Evolutionary conservation across 1,284 basidiomycete genomes (phyloP).

Genomic region (Golubevia pallescens): DNA sequence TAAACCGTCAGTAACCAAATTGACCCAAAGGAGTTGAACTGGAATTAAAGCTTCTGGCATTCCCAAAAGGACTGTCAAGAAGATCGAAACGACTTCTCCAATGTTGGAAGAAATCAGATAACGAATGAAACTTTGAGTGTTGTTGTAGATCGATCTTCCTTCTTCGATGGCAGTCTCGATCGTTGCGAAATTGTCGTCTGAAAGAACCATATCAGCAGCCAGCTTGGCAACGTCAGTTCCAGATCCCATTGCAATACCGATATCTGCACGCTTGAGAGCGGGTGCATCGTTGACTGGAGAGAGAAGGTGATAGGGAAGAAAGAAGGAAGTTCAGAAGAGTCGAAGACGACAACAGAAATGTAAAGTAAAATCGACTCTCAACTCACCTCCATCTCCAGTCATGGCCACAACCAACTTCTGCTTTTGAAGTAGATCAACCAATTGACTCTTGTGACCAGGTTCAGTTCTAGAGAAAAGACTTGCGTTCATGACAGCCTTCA

Average conservation of each 20-base stretch:
- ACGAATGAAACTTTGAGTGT: slow-evolving; percentile 59
- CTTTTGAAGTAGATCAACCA: slow-evolving; percentile 58
- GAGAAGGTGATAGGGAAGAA: background rate
- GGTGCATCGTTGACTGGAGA: slow-evolving; percentile 59
- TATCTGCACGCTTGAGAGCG: slow-evolving; percentile 60
- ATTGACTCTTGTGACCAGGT: slow-evolving; percentile 56
- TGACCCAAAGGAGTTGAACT: slow-evolving; percentile 13
- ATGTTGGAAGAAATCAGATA: slow-evolving; percentile 52
- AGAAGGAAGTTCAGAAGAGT: background rate
- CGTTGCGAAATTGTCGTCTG: slow-evolving; percentile 63
- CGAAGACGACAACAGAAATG: slow-evolving; percentile 7
- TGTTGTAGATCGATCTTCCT: slow-evolving; percentile 59
- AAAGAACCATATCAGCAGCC: slow-evolving; percentile 58
- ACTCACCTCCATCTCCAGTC: slow-evolving; percentile 54
- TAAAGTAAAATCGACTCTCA: too few relatives aligned
- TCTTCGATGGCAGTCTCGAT: slow-evolving; percentile 58
- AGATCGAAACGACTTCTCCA: slow-evolving; percentile 11
- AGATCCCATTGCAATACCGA: slow-evolving; percentile 59
- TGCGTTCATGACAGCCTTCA: slow-evolving; percentile 30
- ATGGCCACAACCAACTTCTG: slow-evolving; percentile 58
- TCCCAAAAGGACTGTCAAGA: slow-evolving; percentile 10
- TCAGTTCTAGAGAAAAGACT: slow-evolving; percentile 54
- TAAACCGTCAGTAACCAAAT: slow-evolving; percentile 12
- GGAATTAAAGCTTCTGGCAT: slow-evolving; percentile 11
- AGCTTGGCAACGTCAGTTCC: slow-evolving; percentile 62